phyloP scores from a whole-genome alignment of 768 basidiomycete genomes.

The Myochromella boudieri region DNA sequence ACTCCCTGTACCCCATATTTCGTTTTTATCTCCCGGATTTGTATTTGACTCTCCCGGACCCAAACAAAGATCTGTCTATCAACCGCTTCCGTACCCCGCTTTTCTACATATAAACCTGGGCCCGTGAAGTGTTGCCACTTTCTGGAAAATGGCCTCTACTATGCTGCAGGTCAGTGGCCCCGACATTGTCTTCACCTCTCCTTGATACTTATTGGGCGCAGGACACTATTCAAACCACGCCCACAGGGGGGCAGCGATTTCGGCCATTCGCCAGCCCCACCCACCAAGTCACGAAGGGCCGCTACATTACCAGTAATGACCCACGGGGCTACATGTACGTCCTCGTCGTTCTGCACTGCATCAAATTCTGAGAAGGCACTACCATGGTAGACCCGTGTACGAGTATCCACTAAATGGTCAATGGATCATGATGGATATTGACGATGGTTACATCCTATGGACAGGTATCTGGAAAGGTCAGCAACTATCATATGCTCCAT shows the following conservation, averaged over 20 bases:
- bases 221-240: slow-evolving; percentile 42
- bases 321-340: slow-evolving; percentile 85
- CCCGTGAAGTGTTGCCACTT: slow-evolving; percentile 12
- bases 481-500: slow-evolving; percentile 3
- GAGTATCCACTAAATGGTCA: slow-evolving; percentile 89
- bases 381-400: slow-evolving; percentile 65
- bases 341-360: background rate
- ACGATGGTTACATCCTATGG: slow-evolving; percentile 91
- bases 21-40: slow-evolving; percentile 15
- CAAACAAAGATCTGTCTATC: slow-evolving; percentile 22
- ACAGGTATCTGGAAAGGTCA: slow-evolving; percentile 93
- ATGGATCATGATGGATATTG: slow-evolving; percentile 96
- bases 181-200: background rate
- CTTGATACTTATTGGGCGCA: slow-evolving; percentile 16
- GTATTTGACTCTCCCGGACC: slow-evolving; percentile 17
- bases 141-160: slow-evolving; percentile 38
- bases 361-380: background rate
- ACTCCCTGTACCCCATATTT: slow-evolving; percentile 19
- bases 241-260: slow-evolving; percentile 42
- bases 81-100: slow-evolving; percentile 18
- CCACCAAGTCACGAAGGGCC: slow-evolving; percentile 81
- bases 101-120: slow-evolving; percentile 18
- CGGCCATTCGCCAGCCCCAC: slow-evolving; percentile 73
- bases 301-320: slow-evolving; percentile 90
- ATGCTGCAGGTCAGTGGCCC: slow-evolving; percentile 41